Conservation (phyloP, 2,329 filamentous ascomycete species). For the Pseudogymnoascus sp. region DNA sequence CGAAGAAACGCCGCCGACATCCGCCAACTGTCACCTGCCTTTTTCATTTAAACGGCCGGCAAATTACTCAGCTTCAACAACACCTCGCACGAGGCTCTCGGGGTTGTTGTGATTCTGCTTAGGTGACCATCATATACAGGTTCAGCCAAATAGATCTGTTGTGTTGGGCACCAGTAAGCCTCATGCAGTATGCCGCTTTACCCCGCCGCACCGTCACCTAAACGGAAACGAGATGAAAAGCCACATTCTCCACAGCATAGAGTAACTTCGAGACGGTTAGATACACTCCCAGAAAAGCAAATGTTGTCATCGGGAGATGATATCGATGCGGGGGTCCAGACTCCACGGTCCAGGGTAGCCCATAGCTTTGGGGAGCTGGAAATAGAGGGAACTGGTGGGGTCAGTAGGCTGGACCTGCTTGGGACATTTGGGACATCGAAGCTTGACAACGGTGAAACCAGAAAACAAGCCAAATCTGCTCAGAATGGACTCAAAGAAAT, state of each 20-base stretch:
- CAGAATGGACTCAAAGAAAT: slow-evolving; percentile 16
- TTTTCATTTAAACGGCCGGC: slow-evolving; percentile 3
- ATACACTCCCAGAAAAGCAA: background rate
- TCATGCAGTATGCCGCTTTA: slow-evolving; percentile 4
- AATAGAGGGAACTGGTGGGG: slow-evolving; percentile 18
- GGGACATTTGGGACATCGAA: slow-evolving; percentile 1
- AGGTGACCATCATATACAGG: background rate
- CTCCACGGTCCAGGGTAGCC: slow-evolving; percentile 26
- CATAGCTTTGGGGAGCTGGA: slow-evolving; percentile 26
- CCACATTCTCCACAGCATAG: slow-evolving; percentile 1
- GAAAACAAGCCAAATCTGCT: background rate
- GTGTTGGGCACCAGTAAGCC: slow-evolving; percentile 1
- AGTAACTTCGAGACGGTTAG: background rate
- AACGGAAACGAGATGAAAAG: slow-evolving; percentile 8
- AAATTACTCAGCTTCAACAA: slow-evolving; percentile 3
- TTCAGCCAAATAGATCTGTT: background rate
- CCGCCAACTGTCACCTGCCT: background rate
- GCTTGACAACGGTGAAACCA: background rate
- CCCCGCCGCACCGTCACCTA: slow-evolving; percentile 6
- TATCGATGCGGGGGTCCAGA: background rate
- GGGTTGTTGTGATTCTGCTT: background rate
- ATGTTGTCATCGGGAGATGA: background rate
- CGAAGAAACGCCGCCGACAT: background rate
- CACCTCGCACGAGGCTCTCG: background rate
- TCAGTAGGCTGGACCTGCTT: slow-evolving; percentile 20